Evolutionary conservation across 352 stramenopile species (phyloP), one percentile per base, ranked within the genome.

Genomic region (Pythium myriotylum): DNA sequence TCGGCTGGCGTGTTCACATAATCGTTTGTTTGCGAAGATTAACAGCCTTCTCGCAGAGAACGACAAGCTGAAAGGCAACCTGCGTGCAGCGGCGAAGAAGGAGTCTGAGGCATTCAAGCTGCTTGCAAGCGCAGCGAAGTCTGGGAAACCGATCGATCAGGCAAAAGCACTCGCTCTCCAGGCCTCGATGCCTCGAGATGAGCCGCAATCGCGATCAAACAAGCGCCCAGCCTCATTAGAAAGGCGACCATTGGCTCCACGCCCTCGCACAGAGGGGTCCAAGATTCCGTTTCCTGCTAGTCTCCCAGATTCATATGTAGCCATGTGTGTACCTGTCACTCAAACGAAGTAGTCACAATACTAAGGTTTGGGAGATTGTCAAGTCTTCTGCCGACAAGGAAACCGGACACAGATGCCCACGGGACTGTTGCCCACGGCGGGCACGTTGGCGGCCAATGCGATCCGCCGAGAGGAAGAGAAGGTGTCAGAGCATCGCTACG

Each of bases 41-140:
- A 84, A 91, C 33, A 54, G 51, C 8, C 49, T 91, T 3, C 62
- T 45, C 23, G 68, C 67, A 0, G 75, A 88, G 16, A 84, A 84
- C 13, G 56, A 74, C 2, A 42, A 48, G 10, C 74, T 88, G 17
- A 88, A 83, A 37, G 52, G 60, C 0, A 29, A 54, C 9, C 50
- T 58, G 3, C 64, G 54, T 20, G 65, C 59, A 22, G 67, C 68
- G 1, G 67, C 72, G 37, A 75, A 82, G 54, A 78, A 73, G 35
- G 76, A 89, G 40, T 78, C 67, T 45, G 78, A 87, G 23, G 65
- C 69, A 7, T 75, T 72, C 29, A 79, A 76, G 29, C 53, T 71
- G 6, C 62, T 89, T 20, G 76, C 68, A 6, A 53, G 59, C 20
- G 59, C 54, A 0, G 72, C 52, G 17, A 87, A 74, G 50, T 29